These are phyloP conservation scores for Rhinocladiella similis DNA, from an alignment of 2,329 filamentous ascomycete genomes.

Conservation along the genomic window DNA sequence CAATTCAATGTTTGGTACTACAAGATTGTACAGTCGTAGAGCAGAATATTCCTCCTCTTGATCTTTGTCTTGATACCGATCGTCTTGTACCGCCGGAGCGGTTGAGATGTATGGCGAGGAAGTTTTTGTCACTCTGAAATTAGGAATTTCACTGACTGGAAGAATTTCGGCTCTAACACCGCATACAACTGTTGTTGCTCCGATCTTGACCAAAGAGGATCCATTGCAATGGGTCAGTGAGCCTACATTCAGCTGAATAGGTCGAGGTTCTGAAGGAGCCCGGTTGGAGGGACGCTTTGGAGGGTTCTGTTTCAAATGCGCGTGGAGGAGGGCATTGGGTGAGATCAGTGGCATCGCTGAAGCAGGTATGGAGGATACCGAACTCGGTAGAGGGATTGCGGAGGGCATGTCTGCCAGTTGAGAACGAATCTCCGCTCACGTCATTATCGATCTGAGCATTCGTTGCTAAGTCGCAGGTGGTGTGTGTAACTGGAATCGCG, in stretches of 20 bases:
- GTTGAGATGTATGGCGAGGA: constrained; percentile 6
- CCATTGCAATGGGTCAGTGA: constrained; percentile 88
- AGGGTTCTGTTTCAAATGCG: constrained; percentile 69
- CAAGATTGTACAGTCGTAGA: constrained; percentile 57
- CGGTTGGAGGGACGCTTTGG: constrained; percentile 81
- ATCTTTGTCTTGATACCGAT: constrained; percentile 42
- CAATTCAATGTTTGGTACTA: constrained; percentile 92
- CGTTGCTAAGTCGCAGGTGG: too few relatives aligned
- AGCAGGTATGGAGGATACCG: constrained; percentile 17
- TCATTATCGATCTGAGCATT: background rate
- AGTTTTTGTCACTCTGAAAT: constrained; percentile 52
- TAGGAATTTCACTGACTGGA: constrained; percentile 70
- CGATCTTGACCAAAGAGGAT: constrained; percentile 81
- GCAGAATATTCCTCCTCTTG: constrained; percentile 42
- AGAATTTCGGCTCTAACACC: constrained; percentile 87
- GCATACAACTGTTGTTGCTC: constrained; percentile 84
- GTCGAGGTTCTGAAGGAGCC: constrained; percentile 65
- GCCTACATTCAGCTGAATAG: constrained; percentile 74
- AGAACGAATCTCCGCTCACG: background rate
- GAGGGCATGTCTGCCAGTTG: constrained; percentile 17
- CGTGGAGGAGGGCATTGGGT: constrained; percentile 84
- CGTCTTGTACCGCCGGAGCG: background rate
- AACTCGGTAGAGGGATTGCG: background rate
- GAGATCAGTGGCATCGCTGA: constrained; percentile 30
- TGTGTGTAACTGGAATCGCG: too few relatives aligned